Conservation (phyloP, 116 monocot genomes). For the Cymodocea nodosa region DNA sequence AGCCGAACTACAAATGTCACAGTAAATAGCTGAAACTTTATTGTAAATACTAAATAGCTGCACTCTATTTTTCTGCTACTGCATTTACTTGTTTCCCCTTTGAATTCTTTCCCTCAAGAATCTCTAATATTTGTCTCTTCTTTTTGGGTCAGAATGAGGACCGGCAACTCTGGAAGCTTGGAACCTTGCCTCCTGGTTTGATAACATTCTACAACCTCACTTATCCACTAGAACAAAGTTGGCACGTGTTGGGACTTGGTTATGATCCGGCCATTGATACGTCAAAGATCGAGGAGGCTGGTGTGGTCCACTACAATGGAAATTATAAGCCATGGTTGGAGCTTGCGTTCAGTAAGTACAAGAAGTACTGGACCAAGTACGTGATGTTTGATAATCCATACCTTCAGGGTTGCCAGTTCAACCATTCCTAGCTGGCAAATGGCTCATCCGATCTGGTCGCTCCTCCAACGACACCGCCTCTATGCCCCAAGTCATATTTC, state of each 20-base stretch:
- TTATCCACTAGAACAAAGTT: conserved; percentile 61
- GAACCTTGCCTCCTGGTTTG: conserved; percentile 81
- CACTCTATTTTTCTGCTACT: neutral
- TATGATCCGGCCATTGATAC: conserved; percentile 60
- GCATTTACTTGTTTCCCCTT: neutral
- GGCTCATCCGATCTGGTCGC: too few species aligned
- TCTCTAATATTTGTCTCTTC: neutral
- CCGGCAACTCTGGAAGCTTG: conserved; percentile 85
- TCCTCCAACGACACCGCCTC: too few species aligned
- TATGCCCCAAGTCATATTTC: too few species aligned
- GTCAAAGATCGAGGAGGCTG: conserved; percentile 46
- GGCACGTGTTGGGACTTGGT: conserved; percentile 94
- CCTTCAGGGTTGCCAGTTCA: conserved; percentile 15
- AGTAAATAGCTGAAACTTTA: too few species aligned
- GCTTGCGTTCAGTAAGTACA: conserved; percentile 62
- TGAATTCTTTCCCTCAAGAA: neutral
- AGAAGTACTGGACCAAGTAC: conserved; percentile 65
- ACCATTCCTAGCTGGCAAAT: conserved; percentile 7
- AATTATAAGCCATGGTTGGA: conserved; percentile 98
- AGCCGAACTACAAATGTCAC: too few species aligned
- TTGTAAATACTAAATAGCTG: neutral
- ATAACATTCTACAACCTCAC: conserved; percentile 94
- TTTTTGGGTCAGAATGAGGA: conserved; percentile 56
- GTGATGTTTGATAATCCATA: conserved; percentile 50
- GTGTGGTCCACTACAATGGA: conserved; percentile 89